These are phyloP conservation scores for Cucurbita argyrosperma DNA, from an alignment of 306 rosid genomes.

Conservation along the genomic window DNA sequence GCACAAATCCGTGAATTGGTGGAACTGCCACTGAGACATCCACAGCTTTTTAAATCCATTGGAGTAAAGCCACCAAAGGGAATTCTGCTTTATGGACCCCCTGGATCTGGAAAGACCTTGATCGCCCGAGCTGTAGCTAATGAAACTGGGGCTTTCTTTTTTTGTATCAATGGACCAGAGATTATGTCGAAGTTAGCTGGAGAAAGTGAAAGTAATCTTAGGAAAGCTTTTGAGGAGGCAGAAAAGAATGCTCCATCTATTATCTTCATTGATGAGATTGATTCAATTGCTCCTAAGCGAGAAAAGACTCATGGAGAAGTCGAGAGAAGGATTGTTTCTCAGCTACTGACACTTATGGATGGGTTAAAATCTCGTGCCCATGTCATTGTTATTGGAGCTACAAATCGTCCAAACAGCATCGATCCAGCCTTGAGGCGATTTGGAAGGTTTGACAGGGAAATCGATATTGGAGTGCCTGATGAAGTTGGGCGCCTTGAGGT, in stretches of 20 bases:
- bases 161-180: slow-evolving; percentile 51
- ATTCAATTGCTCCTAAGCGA: slow-evolving; percentile 56
- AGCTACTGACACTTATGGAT: slow-evolving; percentile 57
- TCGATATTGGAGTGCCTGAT: slow-evolving; percentile 60
- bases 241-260: slow-evolving; percentile 60
- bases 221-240: slow-evolving; percentile 62
- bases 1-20: slow-evolving; percentile 61
- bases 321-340: slow-evolving; percentile 56
- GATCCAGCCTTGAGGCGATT: slow-evolving; percentile 55
- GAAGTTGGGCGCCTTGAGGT: slow-evolving; percentile 60
- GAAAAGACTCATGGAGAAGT: slow-evolving; percentile 62
- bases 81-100: slow-evolving; percentile 56
- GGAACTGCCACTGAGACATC: slow-evolving; percentile 55
- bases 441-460: slow-evolving; percentile 63
- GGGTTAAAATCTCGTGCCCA: slow-evolving; percentile 53
- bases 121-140: slow-evolving; percentile 58
- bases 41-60: slow-evolving; percentile 50
- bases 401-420: slow-evolving; percentile 59
- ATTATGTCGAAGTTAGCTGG: slow-evolving; percentile 60
- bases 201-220: slow-evolving; percentile 60
- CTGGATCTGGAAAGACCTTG: slow-evolving; percentile 52
- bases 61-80: slow-evolving; percentile 66
- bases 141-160: slow-evolving; percentile 60
- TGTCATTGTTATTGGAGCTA: slow-evolving; percentile 56
- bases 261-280: slow-evolving; percentile 56